phyloP scores from a whole-genome alignment of 2,329 filamentous ascomycete genomes.

The Zasmidium citrigriseum region DNA sequence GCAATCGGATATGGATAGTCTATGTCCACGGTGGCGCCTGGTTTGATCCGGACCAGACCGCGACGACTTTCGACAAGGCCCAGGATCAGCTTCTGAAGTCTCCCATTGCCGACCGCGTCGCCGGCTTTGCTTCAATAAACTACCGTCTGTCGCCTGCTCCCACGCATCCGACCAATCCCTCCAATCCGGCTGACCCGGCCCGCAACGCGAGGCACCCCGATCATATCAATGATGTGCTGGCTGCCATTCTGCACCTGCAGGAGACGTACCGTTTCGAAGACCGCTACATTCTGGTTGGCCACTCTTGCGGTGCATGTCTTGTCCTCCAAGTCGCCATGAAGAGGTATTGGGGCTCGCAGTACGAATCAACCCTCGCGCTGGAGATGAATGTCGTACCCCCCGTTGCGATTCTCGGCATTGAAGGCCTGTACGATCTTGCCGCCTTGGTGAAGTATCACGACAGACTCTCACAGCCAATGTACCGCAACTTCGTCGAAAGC shows the following conservation, averaged over 20 bases:
- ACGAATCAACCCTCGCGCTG: slow-evolving; percentile 28
- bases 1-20: slow-evolving; percentile 33
- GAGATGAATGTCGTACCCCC: slow-evolving; percentile 41
- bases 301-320: slow-evolving; percentile 65
- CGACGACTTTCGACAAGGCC: slow-evolving; percentile 38
- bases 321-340: slow-evolving; percentile 62
- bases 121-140: slow-evolving; percentile 65
- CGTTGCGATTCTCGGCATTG: slow-evolving; percentile 59
- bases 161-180: slow-evolving; percentile 46
- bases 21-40: slow-evolving; percentile 55
- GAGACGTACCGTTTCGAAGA: slow-evolving; percentile 45
- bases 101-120: slow-evolving; percentile 43
- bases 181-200: slow-evolving; percentile 46
- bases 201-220: slow-evolving; percentile 59
- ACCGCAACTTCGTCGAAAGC: slow-evolving; percentile 57
- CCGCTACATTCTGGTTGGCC: slow-evolving; percentile 60
- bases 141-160: slow-evolving; percentile 62
- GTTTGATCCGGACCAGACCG: slow-evolving; percentile 47
- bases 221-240: slow-evolving; percentile 60
- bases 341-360: slow-evolving; percentile 35
- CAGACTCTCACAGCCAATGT: slow-evolving; percentile 49
- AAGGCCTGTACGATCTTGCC: slow-evolving; percentile 67
- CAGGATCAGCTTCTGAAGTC: slow-evolving; percentile 38
- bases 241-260: slow-evolving; percentile 55
- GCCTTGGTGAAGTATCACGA: slow-evolving; percentile 50